Conservation (phyloP, 768 basidiomycete genomes). For the Ramaria sp. region DNA sequence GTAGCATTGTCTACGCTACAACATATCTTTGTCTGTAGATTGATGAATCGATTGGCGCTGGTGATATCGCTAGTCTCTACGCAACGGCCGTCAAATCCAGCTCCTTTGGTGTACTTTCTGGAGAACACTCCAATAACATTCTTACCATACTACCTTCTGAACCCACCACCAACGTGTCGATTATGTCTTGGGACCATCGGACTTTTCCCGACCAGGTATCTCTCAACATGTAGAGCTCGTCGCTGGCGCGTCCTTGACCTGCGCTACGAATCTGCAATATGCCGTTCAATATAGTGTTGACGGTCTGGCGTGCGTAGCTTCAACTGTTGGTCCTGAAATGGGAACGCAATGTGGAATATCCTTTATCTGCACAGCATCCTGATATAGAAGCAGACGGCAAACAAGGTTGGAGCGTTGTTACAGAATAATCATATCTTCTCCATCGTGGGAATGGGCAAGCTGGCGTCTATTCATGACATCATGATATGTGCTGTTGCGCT, state of each 20-base stretch:
- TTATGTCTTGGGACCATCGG: slow-evolving; percentile 31
- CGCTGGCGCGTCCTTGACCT: slow-evolving; percentile 71
- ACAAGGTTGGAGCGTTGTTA: slow-evolving; percentile 68
- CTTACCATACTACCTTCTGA: slow-evolving; percentile 38
- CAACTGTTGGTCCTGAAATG: too few relatives aligned
- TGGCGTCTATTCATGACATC: too few relatives aligned
- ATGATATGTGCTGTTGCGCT: slow-evolving; percentile 67
- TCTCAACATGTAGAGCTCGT: slow-evolving; percentile 57
- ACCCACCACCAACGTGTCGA: slow-evolving; percentile 59
- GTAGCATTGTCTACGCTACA: too few relatives aligned
- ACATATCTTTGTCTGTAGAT: too few relatives aligned
- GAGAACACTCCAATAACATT: slow-evolving; percentile 14
- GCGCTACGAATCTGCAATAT: slow-evolving; percentile 51
- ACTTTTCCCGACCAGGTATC: slow-evolving; percentile 55
- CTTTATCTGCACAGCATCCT: slow-evolving; percentile 4
- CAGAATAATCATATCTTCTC: too few relatives aligned
- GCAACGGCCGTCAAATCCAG: slow-evolving; percentile 11
- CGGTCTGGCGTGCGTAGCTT: slow-evolving; percentile 60
- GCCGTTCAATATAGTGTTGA: slow-evolving; percentile 84
- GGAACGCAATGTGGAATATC: slow-evolving; percentile 48
- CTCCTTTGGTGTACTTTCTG: slow-evolving; percentile 37
- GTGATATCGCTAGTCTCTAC: too few relatives aligned
- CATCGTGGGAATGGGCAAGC: too few relatives aligned
- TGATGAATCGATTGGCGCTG: too few relatives aligned
- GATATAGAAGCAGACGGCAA: slow-evolving; percentile 59